These are phyloP conservation scores for Nakazawaea ambrosiae DNA, from an alignment of 805 yeast genomes.

Conservation along the genomic window DNA sequence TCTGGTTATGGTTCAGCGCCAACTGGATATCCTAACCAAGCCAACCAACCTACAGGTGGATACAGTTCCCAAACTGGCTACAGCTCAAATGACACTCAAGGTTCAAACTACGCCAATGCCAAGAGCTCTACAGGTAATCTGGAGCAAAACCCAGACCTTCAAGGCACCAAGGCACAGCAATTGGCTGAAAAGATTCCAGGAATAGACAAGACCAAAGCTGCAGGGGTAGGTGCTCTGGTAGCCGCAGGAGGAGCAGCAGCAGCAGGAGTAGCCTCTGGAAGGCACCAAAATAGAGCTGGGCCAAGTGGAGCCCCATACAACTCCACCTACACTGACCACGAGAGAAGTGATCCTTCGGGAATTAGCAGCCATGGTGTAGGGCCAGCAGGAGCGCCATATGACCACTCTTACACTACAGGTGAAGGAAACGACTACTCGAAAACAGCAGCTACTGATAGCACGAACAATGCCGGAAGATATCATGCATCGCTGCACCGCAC, in stretches of 20 bases:
- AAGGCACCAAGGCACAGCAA: neutral
- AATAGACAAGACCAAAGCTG: neutral
- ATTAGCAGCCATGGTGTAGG: neutral
- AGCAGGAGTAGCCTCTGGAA: neutral
- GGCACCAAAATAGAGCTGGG: neutral
- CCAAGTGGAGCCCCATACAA: neutral
- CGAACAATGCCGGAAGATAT: constrained; percentile 4
- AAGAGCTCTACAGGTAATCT: neutral
- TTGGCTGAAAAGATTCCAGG: constrained; percentile 3
- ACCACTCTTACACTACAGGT: neutral
- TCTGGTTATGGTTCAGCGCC: neutral
- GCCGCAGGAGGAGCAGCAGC: constrained; percentile 4
- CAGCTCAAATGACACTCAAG: neutral
- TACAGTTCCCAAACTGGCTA: neutral
- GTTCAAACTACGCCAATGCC: neutral
- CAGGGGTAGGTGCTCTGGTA: constrained; percentile 2
- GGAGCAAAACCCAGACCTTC: neutral
- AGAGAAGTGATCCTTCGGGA: neutral
- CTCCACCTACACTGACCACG: neutral
- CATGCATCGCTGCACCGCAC: neutral
- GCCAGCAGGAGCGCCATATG: constrained; percentile 4
- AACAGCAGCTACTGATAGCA: constrained; percentile 5
- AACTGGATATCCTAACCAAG: neutral
- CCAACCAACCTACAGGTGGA: neutral
- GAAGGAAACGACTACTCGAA: neutral